Evolutionary conservation across 306 rosid species (phyloP).

Genomic region (Datisca glomerata): DNA sequence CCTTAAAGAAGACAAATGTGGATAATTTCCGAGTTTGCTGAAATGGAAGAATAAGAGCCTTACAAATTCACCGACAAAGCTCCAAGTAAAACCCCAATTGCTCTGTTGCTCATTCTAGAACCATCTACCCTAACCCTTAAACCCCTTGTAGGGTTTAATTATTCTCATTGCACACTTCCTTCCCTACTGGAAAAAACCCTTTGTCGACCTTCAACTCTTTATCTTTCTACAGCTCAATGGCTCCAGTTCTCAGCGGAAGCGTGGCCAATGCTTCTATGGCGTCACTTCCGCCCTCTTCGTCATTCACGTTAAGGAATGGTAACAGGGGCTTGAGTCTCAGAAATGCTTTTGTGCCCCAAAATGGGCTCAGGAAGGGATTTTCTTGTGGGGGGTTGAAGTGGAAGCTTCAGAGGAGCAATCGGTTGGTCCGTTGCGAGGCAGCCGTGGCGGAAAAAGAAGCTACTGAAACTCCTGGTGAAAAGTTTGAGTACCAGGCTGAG

Average conservation of each 20-base stretch:
- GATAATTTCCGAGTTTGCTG: slow-evolving; percentile 11
- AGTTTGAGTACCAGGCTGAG: slow-evolving; percentile 97
- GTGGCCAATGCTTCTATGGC: slow-evolving; percentile 45
- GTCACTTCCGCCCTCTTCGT: slow-evolving; percentile 45
- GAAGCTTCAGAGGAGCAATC: slow-evolving; percentile 32
- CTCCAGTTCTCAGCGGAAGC: slow-evolving; percentile 69
- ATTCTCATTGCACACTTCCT: slow-evolving; percentile 1
- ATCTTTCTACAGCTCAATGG: slow-evolving; percentile 29
- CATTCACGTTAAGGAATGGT: slow-evolving; percentile 21
- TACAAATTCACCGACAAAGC: slow-evolving; percentile 11
- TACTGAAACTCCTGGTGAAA: slow-evolving; percentile 61
- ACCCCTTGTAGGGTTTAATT: slow-evolving; percentile 31
- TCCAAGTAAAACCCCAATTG: slow-evolving; percentile 9
- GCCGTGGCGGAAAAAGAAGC: slow-evolving; percentile 79
- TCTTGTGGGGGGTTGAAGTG: slow-evolving; percentile 38
- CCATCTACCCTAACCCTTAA: slow-evolving; percentile 20
- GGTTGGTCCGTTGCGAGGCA: slow-evolving; percentile 52
- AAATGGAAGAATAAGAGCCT: slow-evolving; percentile 33
- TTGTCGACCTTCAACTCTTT: not conserved
- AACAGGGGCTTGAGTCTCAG: slow-evolving; percentile 22
- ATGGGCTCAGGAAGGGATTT: slow-evolving; percentile 24
- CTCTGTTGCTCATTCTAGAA: slow-evolving; percentile 25
- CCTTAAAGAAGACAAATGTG: not conserved
- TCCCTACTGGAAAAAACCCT: not conserved
- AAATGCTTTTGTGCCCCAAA: slow-evolving; percentile 46